Base-by-base conservation (phyloP, 2,329 filamentous ascomycete genomes). In the Xylaria sp. region DNA sequence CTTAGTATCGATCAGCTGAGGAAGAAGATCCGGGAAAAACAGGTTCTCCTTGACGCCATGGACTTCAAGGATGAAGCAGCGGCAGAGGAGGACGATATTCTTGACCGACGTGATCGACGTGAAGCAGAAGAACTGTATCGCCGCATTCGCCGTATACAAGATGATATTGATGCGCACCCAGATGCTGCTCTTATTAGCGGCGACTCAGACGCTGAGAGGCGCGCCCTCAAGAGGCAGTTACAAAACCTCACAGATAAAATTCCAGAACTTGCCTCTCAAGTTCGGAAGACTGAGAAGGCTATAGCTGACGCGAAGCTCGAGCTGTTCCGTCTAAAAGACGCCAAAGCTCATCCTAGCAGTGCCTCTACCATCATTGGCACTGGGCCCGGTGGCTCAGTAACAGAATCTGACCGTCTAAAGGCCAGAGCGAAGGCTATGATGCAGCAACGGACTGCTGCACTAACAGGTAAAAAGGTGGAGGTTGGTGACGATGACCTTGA, bases 371-470 rank as follows among this genome's bases (percentile, higher is more conserved):
- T 99, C 66, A 87, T 98, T 62, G 95, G 95, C 47, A 98, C 94
- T 64, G 95, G 95, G 9, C 94, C 94, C 61, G 94, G 94, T 45
- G 95, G 95, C 55, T 80, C 87, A 46, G 87, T 99, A 43, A 99
- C 95, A 0, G 95, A 99, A 78, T 91, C 92, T 3, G 95, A 99
- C 78, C 88, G 94, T 57, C 86, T 98, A 69, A 98, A 97, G 81
- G 95, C 95, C 37, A 88, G 94, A 69, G 94, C 95, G 33, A 96
- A 94, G 79, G 94, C 94, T 40, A 96, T 97, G 88, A 99, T 99
- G 95, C 94, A 98, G 79, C 94, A 97, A 73, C 90, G 95, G 63
- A 94, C 95, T 69, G 95, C 95, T 59, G 94, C 95, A 17, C 80
- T 99, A 66, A 92, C 93, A 21, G 95, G 95, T 60, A 92, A 90